A percentile compares a stretch with the other conserved stretches of the same genome.
Evolutionary conservation across 1,284 basidiomycete species (phyloP).

Genomic region (Omphalotus olearius): DNA sequence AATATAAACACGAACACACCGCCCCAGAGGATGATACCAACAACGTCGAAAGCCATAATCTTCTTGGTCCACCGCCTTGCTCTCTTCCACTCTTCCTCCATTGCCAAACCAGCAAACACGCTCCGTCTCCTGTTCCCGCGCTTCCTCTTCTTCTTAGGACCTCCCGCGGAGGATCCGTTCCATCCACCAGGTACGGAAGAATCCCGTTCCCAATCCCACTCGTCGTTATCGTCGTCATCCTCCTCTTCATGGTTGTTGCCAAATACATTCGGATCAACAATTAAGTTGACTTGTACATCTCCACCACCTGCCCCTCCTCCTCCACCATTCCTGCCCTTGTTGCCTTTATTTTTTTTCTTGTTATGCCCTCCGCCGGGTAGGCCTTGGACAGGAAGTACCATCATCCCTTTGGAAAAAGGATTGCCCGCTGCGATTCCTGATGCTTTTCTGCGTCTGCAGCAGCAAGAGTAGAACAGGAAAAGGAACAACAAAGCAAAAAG

Average conservation of each 20-base stretch:
- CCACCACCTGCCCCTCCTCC: conserved; percentile 26
- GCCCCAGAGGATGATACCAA: conserved; percentile 52
- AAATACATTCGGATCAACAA: conserved; percentile 63
- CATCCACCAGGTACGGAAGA: conserved; percentile 23
- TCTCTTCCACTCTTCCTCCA: conserved; percentile 59
- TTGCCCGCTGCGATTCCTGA: conserved; percentile 20
- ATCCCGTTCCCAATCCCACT: conserved; percentile 19
- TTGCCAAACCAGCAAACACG: conserved; percentile 55
- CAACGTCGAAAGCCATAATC: conserved; percentile 44
- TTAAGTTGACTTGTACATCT: conserved; percentile 66
- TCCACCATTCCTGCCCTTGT: conserved; percentile 30
- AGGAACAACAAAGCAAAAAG: conserved; percentile 48
- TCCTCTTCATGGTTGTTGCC: conserved; percentile 28
- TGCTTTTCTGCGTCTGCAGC: conserved; percentile 30
- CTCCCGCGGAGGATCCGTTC: conserved; percentile 18
- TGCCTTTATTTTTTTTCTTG: conserved; percentile 28
- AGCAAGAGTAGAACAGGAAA: conserved; percentile 57
- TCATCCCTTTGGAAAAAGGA: conserved; percentile 46
- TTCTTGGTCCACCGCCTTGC: conserved; percentile 53
- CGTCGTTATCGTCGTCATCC: conserved; percentile 30
- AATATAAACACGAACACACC: conserved; percentile 55
- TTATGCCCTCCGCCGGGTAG: conserved; percentile 35
- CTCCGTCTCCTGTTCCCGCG: conserved; percentile 37
- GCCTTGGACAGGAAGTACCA: conserved; percentile 58
- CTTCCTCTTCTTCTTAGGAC: conserved; percentile 8